Evolutionary conservation across 2,329 filamentous ascomycete genomes (phyloP), one percentile per base, ranked within the genome.

Genomic region (Beauveria australis): DNA sequence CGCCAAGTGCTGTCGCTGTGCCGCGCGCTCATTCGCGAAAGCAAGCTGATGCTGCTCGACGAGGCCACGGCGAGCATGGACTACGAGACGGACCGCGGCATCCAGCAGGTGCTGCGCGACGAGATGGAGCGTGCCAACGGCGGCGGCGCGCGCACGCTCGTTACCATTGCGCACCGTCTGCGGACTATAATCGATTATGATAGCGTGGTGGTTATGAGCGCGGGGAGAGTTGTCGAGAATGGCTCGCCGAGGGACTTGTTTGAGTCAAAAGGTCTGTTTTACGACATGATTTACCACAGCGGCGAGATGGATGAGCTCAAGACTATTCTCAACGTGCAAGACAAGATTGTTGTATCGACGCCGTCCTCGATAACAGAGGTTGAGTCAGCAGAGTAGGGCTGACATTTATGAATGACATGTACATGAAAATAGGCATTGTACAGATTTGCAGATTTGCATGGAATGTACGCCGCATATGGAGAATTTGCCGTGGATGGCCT

Each of bases 61-160:
- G 82, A 85, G 68, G 82, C 82, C 10, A 85, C 82, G 2, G 81
- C 81, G 26, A 83, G 79, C 64, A 82, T 85, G 74, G 82, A 85
- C 65, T 81, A 81, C 61, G 78, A 81, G 67, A 83, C 82, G 28
- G 82, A 85, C 62, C 73, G 75, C 40, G 79, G 78, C 2, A 82
- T 85, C 60, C 82, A 85, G 69, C 71, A 71, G n/a, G 77, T 82
- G 2, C 68, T 85, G 37, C 74, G 81, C 18, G 69, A 73, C 9
- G 81, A 82, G 63, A 75, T 85, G 30, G 73, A 75, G 57, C 37
- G 28, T 3, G 73, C 72, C 0, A 75, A 73, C 22, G 33, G 51
- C 5, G 70, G 19, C 5, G 70, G 74, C 12, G 76, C 77, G 28
- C 74, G 80, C 26, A 85, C 82, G 10, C 73, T 85, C 4, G 77